A percentile compares a stretch with the other conserved stretches of the same genome.
phyloP scores from a whole-genome alignment of 2,329 filamentous ascomycete species.

The Plectosphaerella sp. region DNA sequence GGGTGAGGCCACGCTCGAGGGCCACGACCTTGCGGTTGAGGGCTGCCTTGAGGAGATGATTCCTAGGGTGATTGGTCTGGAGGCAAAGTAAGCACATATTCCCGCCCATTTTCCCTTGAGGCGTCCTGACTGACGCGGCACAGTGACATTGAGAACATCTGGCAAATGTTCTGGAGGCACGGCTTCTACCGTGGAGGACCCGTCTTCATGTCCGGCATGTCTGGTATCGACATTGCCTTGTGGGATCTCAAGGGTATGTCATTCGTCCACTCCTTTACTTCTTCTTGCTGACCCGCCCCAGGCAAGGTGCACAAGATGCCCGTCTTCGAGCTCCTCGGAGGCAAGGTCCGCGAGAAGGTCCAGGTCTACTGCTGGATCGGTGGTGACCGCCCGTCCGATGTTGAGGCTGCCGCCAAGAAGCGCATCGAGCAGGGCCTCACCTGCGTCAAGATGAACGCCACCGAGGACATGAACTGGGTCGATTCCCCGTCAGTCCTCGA shows the following conservation, averaged over 20 bases:
- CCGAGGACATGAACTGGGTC: constrained; percentile 63
- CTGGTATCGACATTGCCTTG: constrained; percentile 66
- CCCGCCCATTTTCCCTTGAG: not conserved
- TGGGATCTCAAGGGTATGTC: constrained; percentile 59
- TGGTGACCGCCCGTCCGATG: constrained; percentile 58
- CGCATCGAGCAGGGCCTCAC: constrained; percentile 52
- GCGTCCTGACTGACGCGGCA: not conserved
- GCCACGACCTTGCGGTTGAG: constrained; percentile 62
- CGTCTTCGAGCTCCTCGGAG: constrained; percentile 62
- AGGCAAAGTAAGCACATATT: constrained; percentile 50
- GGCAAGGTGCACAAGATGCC: constrained; percentile 39
- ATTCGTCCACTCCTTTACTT: constrained; percentile 6
- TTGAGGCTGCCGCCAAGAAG: constrained; percentile 50
- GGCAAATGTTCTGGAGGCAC: constrained; percentile 60
- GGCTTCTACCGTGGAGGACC: constrained; percentile 68
- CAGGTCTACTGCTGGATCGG: constrained; percentile 69
- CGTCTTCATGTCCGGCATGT: constrained; percentile 68
- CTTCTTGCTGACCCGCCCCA: not conserved
- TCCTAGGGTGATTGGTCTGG: constrained; percentile 51
- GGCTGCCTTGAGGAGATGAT: constrained; percentile 59
- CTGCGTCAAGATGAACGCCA: constrained; percentile 67
- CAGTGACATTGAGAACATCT: constrained; percentile 67
- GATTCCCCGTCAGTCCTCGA: constrained; percentile 56
- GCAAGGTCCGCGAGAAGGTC: constrained; percentile 59
- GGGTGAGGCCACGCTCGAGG: constrained; percentile 64